Percentiles rank a stretch among this genome's conserved stretches.
Conservation (phyloP, 2,329 filamentous ascomycete genomes). For the Fusarium fracticaudum region DNA sequence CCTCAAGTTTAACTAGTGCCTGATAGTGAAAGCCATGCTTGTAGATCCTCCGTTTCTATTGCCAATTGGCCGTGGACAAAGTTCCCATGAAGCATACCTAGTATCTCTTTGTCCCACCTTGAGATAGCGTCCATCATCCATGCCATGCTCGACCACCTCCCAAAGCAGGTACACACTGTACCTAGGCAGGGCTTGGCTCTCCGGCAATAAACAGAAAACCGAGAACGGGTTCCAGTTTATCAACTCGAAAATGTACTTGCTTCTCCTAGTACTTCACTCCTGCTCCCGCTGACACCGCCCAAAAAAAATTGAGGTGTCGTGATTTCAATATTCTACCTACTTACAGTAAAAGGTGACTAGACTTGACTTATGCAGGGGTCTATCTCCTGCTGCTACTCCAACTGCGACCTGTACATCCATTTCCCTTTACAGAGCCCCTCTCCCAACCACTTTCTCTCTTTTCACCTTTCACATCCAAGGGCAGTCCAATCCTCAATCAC, state of each 20-base stretch:
- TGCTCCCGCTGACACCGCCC: slow-evolving; percentile 11
- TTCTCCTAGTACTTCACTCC: neutral
- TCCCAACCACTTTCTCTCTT: slow-evolving; percentile 33
- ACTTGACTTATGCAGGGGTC: slow-evolving; percentile 23
- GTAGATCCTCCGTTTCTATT: slow-evolving; percentile 19
- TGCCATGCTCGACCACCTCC: neutral
- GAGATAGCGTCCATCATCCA: slow-evolving; percentile 15
- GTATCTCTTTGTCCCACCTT: slow-evolving; percentile 24
- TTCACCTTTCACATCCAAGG: slow-evolving; percentile 14
- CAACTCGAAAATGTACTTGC: neutral
- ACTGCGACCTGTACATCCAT: slow-evolving; percentile 14
- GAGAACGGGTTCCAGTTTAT: slow-evolving; percentile 1
- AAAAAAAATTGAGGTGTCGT: slow-evolving; percentile 20
- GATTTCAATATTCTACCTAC: slow-evolving; percentile 2
- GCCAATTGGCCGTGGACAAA: slow-evolving; percentile 12
- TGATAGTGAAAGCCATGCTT: slow-evolving; percentile 3
- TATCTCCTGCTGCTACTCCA: neutral
- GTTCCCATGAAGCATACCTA: slow-evolving; percentile 4
- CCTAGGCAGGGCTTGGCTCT: slow-evolving; percentile 17
- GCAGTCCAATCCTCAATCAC: slow-evolving; percentile 21
- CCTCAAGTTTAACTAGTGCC: neutral
- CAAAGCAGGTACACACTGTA: neutral
- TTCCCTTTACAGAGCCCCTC: slow-evolving; percentile 32
- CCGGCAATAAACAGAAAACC: slow-evolving; percentile 21
- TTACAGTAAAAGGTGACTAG: neutral